Base-by-base conservation (phyloP, 306 rosid species). In the Chamaecrista fasciculata region DNA sequence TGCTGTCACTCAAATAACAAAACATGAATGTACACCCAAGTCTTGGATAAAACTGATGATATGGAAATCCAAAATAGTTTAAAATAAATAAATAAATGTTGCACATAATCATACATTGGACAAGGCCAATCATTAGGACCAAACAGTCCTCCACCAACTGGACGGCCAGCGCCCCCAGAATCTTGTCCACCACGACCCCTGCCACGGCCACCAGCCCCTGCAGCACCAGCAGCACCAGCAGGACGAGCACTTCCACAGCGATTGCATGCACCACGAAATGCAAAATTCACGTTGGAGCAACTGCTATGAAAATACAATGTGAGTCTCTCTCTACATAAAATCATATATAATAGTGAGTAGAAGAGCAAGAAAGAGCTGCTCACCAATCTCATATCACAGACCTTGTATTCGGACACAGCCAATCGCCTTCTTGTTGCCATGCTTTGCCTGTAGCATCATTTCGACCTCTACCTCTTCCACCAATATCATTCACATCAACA, bases 331-430 rank as follows among this genome's bases (percentile, higher is more conserved):
- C 71, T 36, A 66, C 72, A 68, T 34, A 21, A 51, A 40, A 56
- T 50, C 12, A 55, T 62, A 59, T 7, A 57, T 29, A 34, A 71
- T 20, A 37, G 55, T 36, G 50, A 39, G 59, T 21, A 60, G 34
- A 88, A 77, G 89, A 85, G 91, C 88, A 82, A 88, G 97, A 88
- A 86, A 75, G 90, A 84, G 92, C 95, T 71, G 92, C 97, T 94
- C 99, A 91, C 97, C 99, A 79, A 94, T 87, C 63, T 94, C 99
- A 91, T 86, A 94, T 85, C 97, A 94, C 97, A 88, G 96, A 94
- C 99, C 99, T 94, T 91, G 99, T 88, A 94, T 94, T 91, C 72
- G 96, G 97, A 78, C 99, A 94, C 80, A 77, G 29, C 99, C 99
- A 94, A 79, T 94, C 99, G 74, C 99, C 97, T 29, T 94, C 99